phyloP scores from a whole-genome alignment of 2,329 filamentous ascomycete genomes.

The Biscogniauxia mediterranea region DNA sequence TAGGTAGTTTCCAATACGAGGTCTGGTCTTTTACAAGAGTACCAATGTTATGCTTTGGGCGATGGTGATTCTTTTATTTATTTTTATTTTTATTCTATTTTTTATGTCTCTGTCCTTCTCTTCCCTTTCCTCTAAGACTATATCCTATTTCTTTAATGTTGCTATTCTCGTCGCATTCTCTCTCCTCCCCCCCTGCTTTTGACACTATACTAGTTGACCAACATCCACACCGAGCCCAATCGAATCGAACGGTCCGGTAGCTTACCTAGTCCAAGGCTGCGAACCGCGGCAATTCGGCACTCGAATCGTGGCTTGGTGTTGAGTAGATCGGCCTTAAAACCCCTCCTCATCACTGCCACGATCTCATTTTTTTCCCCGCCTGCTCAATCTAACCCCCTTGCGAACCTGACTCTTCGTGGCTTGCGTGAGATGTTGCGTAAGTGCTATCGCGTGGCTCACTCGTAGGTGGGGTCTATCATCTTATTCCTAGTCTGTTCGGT shows the following conservation, averaged over 20 bases:
- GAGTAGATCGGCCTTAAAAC: background rate
- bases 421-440: background rate
- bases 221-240: too few relatives aligned
- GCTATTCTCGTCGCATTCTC: background rate
- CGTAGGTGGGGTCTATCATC: background rate
- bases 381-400: background rate
- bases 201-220: too few relatives aligned
- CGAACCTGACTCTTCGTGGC: background rate
- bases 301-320: background rate
- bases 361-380: background rate
- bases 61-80: too few relatives aligned
- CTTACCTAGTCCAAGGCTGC: background rate
- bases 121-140: background rate
- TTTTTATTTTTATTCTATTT: too few relatives aligned
- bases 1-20: too few relatives aligned
- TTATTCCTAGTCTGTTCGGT: background rate
- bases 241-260: background rate
- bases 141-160: too few relatives aligned
- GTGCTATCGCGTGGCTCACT: background rate
- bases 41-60: background rate
- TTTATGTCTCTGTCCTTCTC: too few relatives aligned
- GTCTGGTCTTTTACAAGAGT: background rate
- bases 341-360: too few relatives aligned
- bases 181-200: too few relatives aligned
- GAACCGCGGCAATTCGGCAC: background rate